Base-by-base conservation (phyloP, 106 monocot genomes). In the Phalaenopsis aphrodite region DNA sequence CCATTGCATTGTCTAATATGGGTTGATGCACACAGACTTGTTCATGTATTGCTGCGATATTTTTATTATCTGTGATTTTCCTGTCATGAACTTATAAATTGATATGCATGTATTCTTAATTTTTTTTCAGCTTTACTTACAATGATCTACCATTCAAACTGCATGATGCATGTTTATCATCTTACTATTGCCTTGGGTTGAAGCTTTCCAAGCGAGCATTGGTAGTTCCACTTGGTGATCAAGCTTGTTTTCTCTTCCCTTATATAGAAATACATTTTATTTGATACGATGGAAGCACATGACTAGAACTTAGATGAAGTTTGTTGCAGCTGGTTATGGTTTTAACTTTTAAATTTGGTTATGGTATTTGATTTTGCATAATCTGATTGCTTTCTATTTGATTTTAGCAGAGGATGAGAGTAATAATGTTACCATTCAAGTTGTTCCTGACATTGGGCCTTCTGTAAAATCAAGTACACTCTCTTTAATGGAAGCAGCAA, bases 401-500 rank as follows among this genome's bases (percentile, higher is more conserved):
- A 56, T 56, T 84, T 81, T 79, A 76, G 45, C 82, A 90, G 94
- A 89, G 81, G 84, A 90, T 77, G 87, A 90, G 3, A 82, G 84
- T 81, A 84, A 79, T 56, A 85, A 82, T 9, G 91, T 85, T 67
- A 88, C 80, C 36, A 78, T 84, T 81, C 89, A 86, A 82, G 89
- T 80, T 36, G 84, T 75, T 87, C 87, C 88, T 41, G 89, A 91
- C 79, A 87, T 91, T 52, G 96, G 90, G 47, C 91, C 89, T 46
- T 66, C 80, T 67, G 87, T 93, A 79, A 96, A 96, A 80, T 86
- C 87, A 67, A 84, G 85, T 73, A 80, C 91, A 18, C 78, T 79
- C 12, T 88, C 89, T 38, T 89, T 88, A 65, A 98, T 98, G 98
- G 98, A 98, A 56, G 89, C 92, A 41, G 90, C 92, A 46, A 87